Conservation (phyloP, 1,284 basidiomycete species). For the Austroboletus niveus region DNA sequence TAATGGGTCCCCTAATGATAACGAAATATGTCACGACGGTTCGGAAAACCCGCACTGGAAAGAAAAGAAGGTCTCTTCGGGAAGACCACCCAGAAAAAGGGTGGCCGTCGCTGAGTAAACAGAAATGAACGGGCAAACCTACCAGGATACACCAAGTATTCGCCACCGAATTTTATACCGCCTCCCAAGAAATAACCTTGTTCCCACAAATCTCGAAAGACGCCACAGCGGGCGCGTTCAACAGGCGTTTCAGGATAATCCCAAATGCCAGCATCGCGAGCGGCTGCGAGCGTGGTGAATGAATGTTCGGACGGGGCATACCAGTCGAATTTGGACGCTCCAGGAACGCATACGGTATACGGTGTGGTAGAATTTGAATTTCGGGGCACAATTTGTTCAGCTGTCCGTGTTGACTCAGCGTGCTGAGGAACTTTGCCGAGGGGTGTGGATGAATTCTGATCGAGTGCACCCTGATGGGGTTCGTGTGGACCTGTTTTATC, state of each 20-base stretch:
- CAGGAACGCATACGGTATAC: slow-evolving; percentile 61
- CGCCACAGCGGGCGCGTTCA: slow-evolving; percentile 73
- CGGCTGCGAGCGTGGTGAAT: slow-evolving; percentile 58
- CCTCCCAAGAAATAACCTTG: slow-evolving; percentile 84
- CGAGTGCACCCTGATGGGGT: slow-evolving; percentile 38
- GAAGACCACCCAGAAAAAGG: background rate
- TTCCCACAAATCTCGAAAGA: slow-evolving; percentile 80
- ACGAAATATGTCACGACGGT: slow-evolving; percentile 1
- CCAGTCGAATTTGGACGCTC: slow-evolving; percentile 61
- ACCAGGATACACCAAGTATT: slow-evolving; percentile 97
- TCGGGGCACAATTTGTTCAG: background rate
- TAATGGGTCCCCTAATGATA: slow-evolving; percentile 79
- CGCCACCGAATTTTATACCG: slow-evolving; percentile 92
- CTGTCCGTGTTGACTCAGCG: slow-evolving; percentile 5
- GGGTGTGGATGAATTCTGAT: slow-evolving; percentile 23
- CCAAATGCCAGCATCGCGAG: slow-evolving; percentile 73
- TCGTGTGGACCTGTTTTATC: background rate
- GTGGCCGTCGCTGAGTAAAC: background rate
- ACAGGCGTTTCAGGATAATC: slow-evolving; percentile 63
- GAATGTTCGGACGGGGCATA: slow-evolving; percentile 44
- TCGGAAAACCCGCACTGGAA: slow-evolving; percentile 1
- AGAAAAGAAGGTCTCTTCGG: slow-evolving; percentile 1
- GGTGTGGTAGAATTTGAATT: slow-evolving; percentile 27
- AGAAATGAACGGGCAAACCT: slow-evolving; percentile 25
- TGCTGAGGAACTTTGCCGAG: slow-evolving; percentile 4